These are phyloP conservation scores for Lachancea meyersii DNA, from an alignment of 805 yeast genomes.

Conservation along the genomic window DNA sequence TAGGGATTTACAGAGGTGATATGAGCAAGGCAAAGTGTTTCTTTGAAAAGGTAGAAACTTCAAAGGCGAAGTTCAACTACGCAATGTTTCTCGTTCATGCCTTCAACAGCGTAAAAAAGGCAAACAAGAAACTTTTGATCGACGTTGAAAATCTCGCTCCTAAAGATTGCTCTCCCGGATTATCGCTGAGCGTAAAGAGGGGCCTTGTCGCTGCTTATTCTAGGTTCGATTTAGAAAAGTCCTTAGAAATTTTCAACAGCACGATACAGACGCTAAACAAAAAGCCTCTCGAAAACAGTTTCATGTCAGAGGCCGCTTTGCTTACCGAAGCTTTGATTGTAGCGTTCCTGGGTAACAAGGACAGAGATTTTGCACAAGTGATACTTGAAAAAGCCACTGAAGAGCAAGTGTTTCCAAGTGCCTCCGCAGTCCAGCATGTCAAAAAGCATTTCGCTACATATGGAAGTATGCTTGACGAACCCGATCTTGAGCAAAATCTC, in stretches of 20 bases:
- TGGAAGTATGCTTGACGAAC: constrained; percentile 45
- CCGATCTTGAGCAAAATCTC: constrained; percentile 27
- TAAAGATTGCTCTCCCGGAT: constrained; percentile 18
- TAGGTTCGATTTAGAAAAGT: constrained; percentile 34
- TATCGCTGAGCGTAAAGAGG: constrained; percentile 35
- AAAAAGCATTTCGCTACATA: constrained; percentile 42
- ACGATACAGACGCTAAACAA: constrained; percentile 37
- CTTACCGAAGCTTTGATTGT: constrained; percentile 44
- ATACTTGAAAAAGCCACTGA: constrained; percentile 43
- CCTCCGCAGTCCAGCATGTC: constrained; percentile 36
- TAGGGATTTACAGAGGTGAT: constrained; percentile 1
- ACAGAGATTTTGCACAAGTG: constrained; percentile 49
- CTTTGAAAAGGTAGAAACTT: not conserved
- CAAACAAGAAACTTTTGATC: constrained; percentile 28
- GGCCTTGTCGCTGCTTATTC: constrained; percentile 39
- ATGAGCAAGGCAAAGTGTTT: not conserved
- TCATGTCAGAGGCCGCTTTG: constrained; percentile 38
- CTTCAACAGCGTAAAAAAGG: constrained; percentile 35
- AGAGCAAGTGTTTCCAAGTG: constrained; percentile 36
- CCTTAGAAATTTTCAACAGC: constrained; percentile 42
- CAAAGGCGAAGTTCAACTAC: constrained; percentile 23
- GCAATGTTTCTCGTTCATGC: constrained; percentile 38
- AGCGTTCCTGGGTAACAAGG: constrained; percentile 39
- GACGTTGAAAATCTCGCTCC: constrained; percentile 37
- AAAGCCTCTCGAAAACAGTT: constrained; percentile 23